Evolutionary conservation across 768 basidiomycete genomes (phyloP), one percentile per base, ranked within the genome.

Genomic region (Tubosaeta sp.): DNA sequence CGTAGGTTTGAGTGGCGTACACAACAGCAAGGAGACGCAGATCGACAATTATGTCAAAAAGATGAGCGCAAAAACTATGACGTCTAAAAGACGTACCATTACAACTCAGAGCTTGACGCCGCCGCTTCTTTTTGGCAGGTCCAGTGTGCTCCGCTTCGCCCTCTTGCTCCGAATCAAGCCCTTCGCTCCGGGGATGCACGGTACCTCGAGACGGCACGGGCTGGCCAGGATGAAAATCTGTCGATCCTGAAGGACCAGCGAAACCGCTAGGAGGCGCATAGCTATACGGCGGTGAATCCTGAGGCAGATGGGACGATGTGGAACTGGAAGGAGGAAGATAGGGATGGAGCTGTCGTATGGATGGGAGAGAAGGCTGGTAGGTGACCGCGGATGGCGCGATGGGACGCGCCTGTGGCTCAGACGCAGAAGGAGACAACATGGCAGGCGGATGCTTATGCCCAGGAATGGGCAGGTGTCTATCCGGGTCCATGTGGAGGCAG

Each of bases 31-130:
- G 53, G 48, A 47, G 27, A 49, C 10, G 44, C 47, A 47, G 48
- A 46, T 44, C 14, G 44, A 47, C 31, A 32, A 43, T 16, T 35
- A 25, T 44, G 56, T 63, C 48, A 64, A 25, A 43, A 50, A 21
- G 54, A 52, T 58, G 55, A 54, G 52, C 57, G 60, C 59, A 36
- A 53, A 49, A 43, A 14, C 47, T 55, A 54, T 57, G 58, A 58
- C 49, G 44, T 48, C 1, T 25, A 24, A 48, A 49, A 38, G 38
- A 71, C 77, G 71, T 66, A 89, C 88, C 88, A 47, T 88, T 91
- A 68, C 89, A 91, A 63, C 88, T 91, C 58, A 91, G 70, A 34
- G 89, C 88, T 65, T 91, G 88, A 40, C 89, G 73, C 46, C 89
- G 76, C 46, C 89, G 74, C 69, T 89, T 91, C 79, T 90, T 90